Base-by-base conservation (phyloP, 805 yeast genomes). In the Ogataea glucozyma region DNA sequence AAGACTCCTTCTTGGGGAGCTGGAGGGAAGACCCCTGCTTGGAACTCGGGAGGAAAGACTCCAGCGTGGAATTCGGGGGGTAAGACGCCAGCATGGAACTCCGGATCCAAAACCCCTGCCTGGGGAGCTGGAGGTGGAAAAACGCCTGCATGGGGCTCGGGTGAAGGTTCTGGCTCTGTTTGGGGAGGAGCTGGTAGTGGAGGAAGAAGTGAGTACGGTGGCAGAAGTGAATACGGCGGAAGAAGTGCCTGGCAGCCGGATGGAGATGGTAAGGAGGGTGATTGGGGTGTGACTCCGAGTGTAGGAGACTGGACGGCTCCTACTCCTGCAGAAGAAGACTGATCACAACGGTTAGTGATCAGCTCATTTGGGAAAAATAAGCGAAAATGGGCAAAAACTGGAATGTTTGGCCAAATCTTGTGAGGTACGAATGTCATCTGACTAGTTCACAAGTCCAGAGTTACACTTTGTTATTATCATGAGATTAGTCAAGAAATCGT, bases 171-270 rank as follows among this genome's bases (percentile, higher is more conserved):
- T 22, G 51, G 48, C 5, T 52, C 63, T 19, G 61, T 61, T 50
- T 49, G 67, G 66, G 49, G 59, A 44, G 58, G 67, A 18, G 72
- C 71, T 34, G 50, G 52, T 19, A 43, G 47, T n/a, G 66, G 58
- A 9, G 71, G 78, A 40, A 71, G 70, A 50, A 65, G 76, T 5
- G 70, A 79, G 11, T 76, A 79, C 78, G 73, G 72, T 18, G 66
- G 65, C 26, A 72, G 73, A 26, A 71, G 81, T 12, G 71, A n/a
- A n/a, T n/a, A n/a, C 78, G 73, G 72, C 18, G 66, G 65, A 26
- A 72, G 73, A 26, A 71, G 81, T 12, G 71, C 71, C 7, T 69
- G 73, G 71, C 64, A 60, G 49, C 64, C 70, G 3, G 65, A 62
- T 27, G 44, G 71, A 1, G 51, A 57, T 26, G 43, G 45, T 4